Base-by-base conservation (phyloP, 1,139 yeast genomes). In the Komagataea norvegica region DNA sequence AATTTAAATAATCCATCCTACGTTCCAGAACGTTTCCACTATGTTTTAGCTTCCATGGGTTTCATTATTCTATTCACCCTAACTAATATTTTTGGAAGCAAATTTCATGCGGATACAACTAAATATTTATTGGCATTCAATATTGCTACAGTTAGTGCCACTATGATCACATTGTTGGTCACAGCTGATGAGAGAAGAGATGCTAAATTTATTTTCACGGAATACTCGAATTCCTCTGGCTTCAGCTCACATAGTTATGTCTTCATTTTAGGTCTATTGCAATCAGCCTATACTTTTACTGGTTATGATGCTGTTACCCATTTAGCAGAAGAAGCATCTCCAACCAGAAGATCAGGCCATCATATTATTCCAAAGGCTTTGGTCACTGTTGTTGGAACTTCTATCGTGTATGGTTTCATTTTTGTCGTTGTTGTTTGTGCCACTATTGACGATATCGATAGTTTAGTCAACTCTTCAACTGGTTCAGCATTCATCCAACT, bases 221-320 rank as follows among this genome's bases (percentile, higher is more conserved):
- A 49, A 21, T 50, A 46, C 39, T 32, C 30, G 31, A 53, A 53
- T 37, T 34, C 39, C 16, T 47, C 56, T 3, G 56, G 57, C 3
- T 53, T 48, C 40, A 18, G 34, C 1, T 46, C 54, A n/a, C 51
- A 52, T 35, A 51, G 53, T 3, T 44, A 49, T 28, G 56, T 53
- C 31, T 53, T 53, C 43, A 49, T 53, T 22, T 33, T 53, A 25
- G 57, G 57, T 31, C 37, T 53, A 17, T 36, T 53, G 14, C 57
- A 51, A 31, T 42, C 49, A 23, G 53, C 53, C 8, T 48, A 46
- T 33, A 49, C 55, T 11, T 48, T 52, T 37, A 48, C 56, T 6
- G 53, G 54, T 25, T 79, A 77, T 53, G 88, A 80, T 55, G 72
- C 81, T 5, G 77, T 80, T 43, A 76, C 80, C 29, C 88, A 80